Evolutionary conservation across 257 asterid genomes (phyloP).

Genomic region (Penstemon davidsonii): DNA sequence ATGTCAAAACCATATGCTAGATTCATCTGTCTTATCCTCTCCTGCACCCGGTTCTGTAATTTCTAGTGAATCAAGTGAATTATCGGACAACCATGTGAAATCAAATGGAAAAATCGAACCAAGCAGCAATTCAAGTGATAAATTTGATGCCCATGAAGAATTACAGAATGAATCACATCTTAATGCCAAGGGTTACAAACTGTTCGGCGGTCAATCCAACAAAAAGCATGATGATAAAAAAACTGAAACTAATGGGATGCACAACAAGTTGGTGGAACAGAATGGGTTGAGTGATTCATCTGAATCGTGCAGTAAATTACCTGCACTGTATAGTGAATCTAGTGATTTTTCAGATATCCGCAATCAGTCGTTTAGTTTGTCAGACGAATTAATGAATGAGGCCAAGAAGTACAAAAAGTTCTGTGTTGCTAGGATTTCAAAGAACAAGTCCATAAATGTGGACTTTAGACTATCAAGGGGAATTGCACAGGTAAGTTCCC

Average conservation of each 20-base stretch:
- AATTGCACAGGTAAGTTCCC: constrained; percentile 77
- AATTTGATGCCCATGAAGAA: constrained; percentile 40
- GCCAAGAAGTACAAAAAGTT: constrained; percentile 60
- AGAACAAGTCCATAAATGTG: constrained; percentile 84
- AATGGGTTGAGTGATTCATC: constrained; percentile 44
- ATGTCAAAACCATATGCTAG: constrained; percentile 31
- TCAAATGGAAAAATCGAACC: constrained; percentile 48
- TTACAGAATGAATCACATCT: constrained; percentile 43
- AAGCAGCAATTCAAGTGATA: constrained; percentile 38
- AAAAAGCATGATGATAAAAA: constrained; percentile 45
- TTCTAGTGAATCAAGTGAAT: constrained; percentile 44
- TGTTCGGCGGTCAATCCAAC: constrained; percentile 40
- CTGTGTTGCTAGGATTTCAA: constrained; percentile 68
- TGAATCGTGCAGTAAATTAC: constrained; percentile 38
- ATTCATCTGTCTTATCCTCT: constrained; percentile 43
- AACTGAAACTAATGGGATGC: constrained; percentile 48
- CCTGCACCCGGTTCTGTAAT: constrained; percentile 43
- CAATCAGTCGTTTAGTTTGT: constrained; percentile 32
- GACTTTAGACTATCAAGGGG: constrained; percentile 98
- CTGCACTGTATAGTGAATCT: constrained; percentile 41
- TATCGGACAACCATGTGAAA: constrained; percentile 34
- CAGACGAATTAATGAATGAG: constrained; percentile 55
- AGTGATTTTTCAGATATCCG: constrained; percentile 48
- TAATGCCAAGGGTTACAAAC: constrained; percentile 30
- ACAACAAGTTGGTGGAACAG: constrained; percentile 40